These are phyloP conservation scores for Vachellia collinsii DNA, from an alignment of 306 rosid species.

Conservation along the genomic window DNA sequence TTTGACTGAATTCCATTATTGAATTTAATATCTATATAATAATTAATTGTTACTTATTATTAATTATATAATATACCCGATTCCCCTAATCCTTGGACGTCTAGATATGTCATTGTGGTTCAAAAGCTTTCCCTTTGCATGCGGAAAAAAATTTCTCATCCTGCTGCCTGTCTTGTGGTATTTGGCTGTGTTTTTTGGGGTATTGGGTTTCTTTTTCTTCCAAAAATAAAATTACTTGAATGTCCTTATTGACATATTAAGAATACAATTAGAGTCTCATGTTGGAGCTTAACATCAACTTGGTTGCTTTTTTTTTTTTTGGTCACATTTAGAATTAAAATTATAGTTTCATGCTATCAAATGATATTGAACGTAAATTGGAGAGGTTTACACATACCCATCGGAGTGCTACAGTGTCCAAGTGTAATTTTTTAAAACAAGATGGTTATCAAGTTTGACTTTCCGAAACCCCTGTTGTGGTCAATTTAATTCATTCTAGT, in stretches of 20 bases:
- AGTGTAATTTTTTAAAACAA: background rate
- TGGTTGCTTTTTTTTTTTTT: background rate
- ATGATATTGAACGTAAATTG: background rate
- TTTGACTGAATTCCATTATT: conserved; percentile 19
- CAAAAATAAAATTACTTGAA: too few species aligned
- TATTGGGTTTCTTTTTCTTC: conserved; percentile 9
- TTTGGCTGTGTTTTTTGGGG: conserved; percentile 5
- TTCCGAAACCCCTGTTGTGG: background rate
- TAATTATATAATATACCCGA: conserved; percentile 19
- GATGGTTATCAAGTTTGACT: background rate
- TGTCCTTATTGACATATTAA: background rate
- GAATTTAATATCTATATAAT: conserved; percentile 10
- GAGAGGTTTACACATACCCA: background rate
- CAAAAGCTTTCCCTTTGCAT: conserved; percentile 10
- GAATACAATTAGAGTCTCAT: background rate
- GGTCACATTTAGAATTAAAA: background rate
- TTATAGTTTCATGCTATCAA: background rate
- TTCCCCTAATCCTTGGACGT: conserved; percentile 32
- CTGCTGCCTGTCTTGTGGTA: background rate
- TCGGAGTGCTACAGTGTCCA: background rate
- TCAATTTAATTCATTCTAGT: background rate
- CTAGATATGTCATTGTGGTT: background rate
- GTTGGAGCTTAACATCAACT: background rate
- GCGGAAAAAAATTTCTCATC: background rate
- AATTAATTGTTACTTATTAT: conserved; percentile 14